phyloP scores from a whole-genome alignment of 2,329 filamentous ascomycete species.

The Botrytis hyacinthi region DNA sequence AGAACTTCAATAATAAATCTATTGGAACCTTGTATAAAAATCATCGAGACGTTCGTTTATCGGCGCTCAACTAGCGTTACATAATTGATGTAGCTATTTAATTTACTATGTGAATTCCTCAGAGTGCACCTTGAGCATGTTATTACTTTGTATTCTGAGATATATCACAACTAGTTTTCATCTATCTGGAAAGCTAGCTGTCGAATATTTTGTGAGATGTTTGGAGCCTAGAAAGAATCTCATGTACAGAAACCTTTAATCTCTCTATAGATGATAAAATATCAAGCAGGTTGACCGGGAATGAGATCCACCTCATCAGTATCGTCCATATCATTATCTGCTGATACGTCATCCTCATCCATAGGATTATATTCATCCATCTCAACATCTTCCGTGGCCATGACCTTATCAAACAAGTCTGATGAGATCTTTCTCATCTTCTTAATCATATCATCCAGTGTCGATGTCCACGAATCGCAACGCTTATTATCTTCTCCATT shows the following conservation, averaged over 20 bases:
- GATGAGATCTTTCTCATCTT: background rate
- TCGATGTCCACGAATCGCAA: background rate
- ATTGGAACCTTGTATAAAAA: background rate
- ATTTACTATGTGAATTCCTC: background rate
- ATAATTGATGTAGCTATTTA: background rate
- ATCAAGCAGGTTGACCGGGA: background rate
- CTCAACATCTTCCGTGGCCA: too few species aligned
- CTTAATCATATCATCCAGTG: background rate
- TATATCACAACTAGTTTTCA: background rate
- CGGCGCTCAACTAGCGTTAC: background rate
- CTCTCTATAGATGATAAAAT: background rate
- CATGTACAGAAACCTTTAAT: background rate
- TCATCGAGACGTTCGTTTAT: rapidly evolving
- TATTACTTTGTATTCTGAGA: background rate
- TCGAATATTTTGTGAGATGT: background rate
- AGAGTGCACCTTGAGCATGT: background rate
- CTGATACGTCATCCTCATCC: background rate
- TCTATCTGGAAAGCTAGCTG: rapidly evolving
- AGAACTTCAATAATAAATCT: background rate
- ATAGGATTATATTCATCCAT: background rate
- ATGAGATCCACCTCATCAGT: background rate
- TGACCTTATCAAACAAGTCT: background rate
- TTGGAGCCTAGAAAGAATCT: background rate
- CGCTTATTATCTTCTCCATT: background rate
- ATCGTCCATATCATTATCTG: background rate